A percentile compares a stretch with the other conserved stretches of the same genome.
Conservation (phyloP, 805 yeast genomes). For the Sungouiozyma ichnusensis region DNA sequence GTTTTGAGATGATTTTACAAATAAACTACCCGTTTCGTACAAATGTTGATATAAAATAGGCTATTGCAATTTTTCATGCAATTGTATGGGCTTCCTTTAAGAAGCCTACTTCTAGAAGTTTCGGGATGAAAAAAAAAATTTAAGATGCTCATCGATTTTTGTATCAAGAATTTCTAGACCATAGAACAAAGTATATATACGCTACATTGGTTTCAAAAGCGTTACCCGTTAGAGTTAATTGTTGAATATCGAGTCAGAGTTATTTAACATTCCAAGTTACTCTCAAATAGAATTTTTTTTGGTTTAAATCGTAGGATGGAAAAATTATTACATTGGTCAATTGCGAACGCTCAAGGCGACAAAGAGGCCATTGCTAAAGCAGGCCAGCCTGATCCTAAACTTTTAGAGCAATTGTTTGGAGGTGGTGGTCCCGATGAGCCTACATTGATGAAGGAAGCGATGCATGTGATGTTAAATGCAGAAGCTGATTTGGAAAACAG, state of each 20-base stretch:
- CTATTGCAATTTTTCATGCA: too few species aligned
- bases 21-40: too few species aligned
- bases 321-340: slow-evolving; percentile 84
- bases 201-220: too few species aligned
- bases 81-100: too few species aligned
- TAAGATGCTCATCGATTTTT: not conserved
- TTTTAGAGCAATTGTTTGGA: slow-evolving; percentile 68
- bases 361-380: slow-evolving; percentile 51
- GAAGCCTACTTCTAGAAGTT: not conserved
- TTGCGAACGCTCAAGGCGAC: slow-evolving; percentile 65
- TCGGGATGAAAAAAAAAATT: not conserved
- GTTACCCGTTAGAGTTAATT: too few species aligned
- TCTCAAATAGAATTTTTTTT: too few species aligned
- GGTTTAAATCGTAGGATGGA: too few species aligned
- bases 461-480: slow-evolving; percentile 46
- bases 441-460: slow-evolving; percentile 70
- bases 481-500: slow-evolving; percentile 55
- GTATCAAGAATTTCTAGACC: not conserved
- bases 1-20: too few species aligned
- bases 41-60: too few species aligned
- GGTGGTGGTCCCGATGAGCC: slow-evolving; percentile 75
- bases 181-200: not conserved
- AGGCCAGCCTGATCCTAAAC: slow-evolving; percentile 71
- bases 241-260: too few species aligned
- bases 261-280: too few species aligned